These are phyloP conservation scores for Secale cereale DNA, from an alignment of 176 grass and related monocot species.

Conservation along the genomic window DNA sequence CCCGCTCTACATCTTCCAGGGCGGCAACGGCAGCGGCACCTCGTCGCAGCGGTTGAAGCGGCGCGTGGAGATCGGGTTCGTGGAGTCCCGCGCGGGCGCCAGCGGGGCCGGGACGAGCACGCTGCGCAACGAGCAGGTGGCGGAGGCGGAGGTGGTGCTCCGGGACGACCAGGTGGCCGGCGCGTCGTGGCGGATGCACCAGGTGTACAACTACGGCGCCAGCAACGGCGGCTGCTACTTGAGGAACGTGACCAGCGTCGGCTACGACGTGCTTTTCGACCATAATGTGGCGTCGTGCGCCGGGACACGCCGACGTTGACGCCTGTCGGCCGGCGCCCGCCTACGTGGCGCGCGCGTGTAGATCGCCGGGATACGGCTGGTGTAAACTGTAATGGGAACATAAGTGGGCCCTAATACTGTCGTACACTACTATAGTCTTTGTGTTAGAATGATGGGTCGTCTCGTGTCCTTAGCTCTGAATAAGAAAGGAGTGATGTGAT, in stretches of 20 bases:
- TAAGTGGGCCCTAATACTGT: background rate
- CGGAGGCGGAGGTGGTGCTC: conserved; percentile 59
- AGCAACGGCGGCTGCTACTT: conserved; percentile 64
- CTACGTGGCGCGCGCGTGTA: background rate
- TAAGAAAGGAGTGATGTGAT: conserved; percentile 37
- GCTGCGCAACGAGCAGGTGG: conserved; percentile 65
- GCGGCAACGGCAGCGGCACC: conserved; percentile 46
- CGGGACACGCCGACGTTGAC: conserved; percentile 37
- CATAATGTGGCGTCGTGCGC: conserved; percentile 42
- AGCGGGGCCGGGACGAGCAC: conserved; percentile 30
- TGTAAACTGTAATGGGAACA: conserved; percentile 17
- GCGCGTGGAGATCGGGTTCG: conserved; percentile 56
- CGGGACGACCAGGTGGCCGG: conserved; percentile 65
- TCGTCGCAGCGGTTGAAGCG: conserved; percentile 47
- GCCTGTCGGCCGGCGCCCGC: background rate
- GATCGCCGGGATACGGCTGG: conserved; percentile 30
- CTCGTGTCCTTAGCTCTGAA: conserved; percentile 23
- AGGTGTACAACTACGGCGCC: conserved; percentile 78
- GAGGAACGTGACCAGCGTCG: conserved; percentile 67
- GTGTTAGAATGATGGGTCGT: conserved; percentile 3
- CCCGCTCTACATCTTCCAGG: conserved; percentile 75
- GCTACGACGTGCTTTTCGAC: conserved; percentile 69
- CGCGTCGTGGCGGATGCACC: conserved; percentile 61
- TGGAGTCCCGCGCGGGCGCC: conserved; percentile 38
- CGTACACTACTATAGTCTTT: background rate